A percentile compares a stretch with the other conserved stretches of the same genome.
These are phyloP conservation scores for Solanum okadae DNA, from an alignment of 257 asterid species.

Conservation along the genomic window DNA sequence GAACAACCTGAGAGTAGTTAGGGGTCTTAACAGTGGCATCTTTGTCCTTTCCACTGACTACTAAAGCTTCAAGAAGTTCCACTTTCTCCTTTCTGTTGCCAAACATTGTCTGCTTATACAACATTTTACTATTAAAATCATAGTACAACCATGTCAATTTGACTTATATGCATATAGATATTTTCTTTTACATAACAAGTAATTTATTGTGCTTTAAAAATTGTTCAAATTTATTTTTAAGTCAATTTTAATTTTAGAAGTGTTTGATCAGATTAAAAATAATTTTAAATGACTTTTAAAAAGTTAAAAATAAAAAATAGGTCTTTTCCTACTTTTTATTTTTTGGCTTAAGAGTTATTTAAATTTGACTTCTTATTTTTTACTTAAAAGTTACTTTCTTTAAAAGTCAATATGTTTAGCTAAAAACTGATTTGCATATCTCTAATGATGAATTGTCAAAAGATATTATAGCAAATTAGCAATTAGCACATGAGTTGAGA, in stretches of 20 bases:
- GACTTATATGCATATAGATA: not conserved
- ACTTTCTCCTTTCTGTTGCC: constrained; percentile 11
- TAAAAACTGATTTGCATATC: not conserved
- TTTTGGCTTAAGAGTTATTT: too few species aligned
- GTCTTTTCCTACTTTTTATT: too few species aligned
- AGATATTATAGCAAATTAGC: not conserved
- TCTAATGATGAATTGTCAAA: not conserved
- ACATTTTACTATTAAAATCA: not conserved
- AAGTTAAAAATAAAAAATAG: too few species aligned
- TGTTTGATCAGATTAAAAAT: too few species aligned
- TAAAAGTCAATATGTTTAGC: too few species aligned
- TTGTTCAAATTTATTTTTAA: too few species aligned
- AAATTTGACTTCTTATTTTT: too few species aligned
- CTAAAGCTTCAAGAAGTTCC: constrained; percentile 13
- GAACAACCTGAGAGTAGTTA: constrained; percentile 5
- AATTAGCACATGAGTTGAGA: not conserved
- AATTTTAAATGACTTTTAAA: too few species aligned
- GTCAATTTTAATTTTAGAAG: too few species aligned
- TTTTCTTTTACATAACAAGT: too few species aligned
- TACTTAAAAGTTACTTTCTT: too few species aligned
- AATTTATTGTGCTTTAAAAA: too few species aligned
- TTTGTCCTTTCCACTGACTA: not conserved
- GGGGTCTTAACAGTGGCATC: not conserved
- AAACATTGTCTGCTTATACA: constrained; percentile 8
- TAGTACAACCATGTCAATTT: not conserved